Evolutionary conservation across 352 stramenopile genomes (phyloP).

Genomic region (Phytopythium montanum): DNA sequence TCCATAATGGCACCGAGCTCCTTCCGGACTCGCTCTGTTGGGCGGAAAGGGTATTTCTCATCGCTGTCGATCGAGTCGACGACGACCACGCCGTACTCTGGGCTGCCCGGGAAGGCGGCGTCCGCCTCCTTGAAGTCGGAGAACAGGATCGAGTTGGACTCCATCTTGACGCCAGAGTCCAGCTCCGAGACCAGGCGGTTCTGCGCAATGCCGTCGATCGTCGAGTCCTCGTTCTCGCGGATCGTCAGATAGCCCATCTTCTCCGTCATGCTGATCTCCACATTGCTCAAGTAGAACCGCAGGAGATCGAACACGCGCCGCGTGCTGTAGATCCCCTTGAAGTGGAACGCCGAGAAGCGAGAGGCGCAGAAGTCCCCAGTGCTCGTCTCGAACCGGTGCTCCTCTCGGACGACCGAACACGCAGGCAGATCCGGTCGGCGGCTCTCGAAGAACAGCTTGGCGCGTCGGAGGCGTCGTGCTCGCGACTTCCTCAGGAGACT

Average conservation of each 20-base stretch:
- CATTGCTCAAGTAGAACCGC: constrained; percentile 46
- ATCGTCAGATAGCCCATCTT: constrained; percentile 50
- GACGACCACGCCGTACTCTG: constrained; percentile 32
- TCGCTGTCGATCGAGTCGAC: constrained; percentile 38
- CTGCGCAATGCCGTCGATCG: constrained; percentile 30
- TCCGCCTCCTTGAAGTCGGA: constrained; percentile 28
- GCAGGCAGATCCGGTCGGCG: constrained; percentile 18
- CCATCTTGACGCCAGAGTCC: constrained; percentile 25
- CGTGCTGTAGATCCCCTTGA: constrained; percentile 21
- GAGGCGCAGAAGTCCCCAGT: constrained; percentile 38
- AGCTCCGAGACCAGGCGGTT: constrained; percentile 41
- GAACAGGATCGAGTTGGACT: constrained; percentile 41
- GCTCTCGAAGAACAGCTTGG: constrained; percentile 26
- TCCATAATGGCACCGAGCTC: constrained; percentile 34
- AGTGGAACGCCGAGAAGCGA: too few relatives aligned
- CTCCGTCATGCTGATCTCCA: constrained; percentile 63
- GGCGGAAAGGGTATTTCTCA: constrained; percentile 40
- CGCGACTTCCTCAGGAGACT: constrained; percentile 18
- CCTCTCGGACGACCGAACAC: constrained; percentile 22
- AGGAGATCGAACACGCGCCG: constrained; percentile 42
- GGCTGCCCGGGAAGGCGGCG: too few relatives aligned
- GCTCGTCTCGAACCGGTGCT: constrained; percentile 41
- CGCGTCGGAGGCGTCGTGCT: constrained; percentile 13
- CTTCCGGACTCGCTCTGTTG: constrained; percentile 28
- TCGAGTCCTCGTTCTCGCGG: constrained; percentile 40